Conservation (phyloP, 345 rosid genomes). For the Stellera chamaejasme region DNA sequence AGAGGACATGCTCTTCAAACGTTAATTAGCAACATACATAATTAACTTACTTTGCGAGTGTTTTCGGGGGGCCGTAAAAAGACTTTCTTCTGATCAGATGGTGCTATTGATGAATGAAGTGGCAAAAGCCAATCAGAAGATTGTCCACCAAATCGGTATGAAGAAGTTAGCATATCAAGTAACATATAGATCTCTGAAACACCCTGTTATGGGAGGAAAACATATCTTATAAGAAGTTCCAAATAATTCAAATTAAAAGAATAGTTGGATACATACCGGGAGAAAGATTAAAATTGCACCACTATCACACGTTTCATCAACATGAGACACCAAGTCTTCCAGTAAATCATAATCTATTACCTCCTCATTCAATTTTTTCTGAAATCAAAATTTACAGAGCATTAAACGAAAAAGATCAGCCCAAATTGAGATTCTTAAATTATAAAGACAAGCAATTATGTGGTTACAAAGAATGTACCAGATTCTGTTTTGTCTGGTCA, state of each 20-base stretch:
- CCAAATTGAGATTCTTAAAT: background rate
- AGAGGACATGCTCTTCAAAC: too few relatives aligned
- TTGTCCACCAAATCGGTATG: slow-evolving; percentile 77
- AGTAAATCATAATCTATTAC: slow-evolving; percentile 81
- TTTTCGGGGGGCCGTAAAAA: slow-evolving; percentile 66
- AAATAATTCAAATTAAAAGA: slow-evolving; percentile 1
- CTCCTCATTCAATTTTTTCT: slow-evolving; percentile 85
- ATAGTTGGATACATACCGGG: slow-evolving; percentile 46
- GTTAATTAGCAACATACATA: background rate
- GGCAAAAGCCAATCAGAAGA: slow-evolving; percentile 85
- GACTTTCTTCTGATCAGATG: slow-evolving; percentile 67
- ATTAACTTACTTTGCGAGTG: slow-evolving; percentile 58
- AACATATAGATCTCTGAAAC: slow-evolving; percentile 64
- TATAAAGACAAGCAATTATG: slow-evolving; percentile 4
- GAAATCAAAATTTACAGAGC: slow-evolving; percentile 14
- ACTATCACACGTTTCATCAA: slow-evolving; percentile 69
- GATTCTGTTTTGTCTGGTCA: slow-evolving; percentile 60
- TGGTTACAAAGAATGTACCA: slow-evolving; percentile 38
- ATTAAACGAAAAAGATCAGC: slow-evolving; percentile 1
- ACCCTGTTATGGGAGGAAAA: slow-evolving; percentile 40
- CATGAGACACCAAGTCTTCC: slow-evolving; percentile 78
- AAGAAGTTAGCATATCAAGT: slow-evolving; percentile 67
- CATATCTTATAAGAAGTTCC: background rate
- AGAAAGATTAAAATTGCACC: slow-evolving; percentile 84
- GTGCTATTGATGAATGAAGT: slow-evolving; percentile 76